A percentile compares a stretch with the other conserved stretches of the same genome.
Conservation (phyloP, 2,329 filamentous ascomycete genomes). For the Clarireedia homoeocarpa region DNA sequence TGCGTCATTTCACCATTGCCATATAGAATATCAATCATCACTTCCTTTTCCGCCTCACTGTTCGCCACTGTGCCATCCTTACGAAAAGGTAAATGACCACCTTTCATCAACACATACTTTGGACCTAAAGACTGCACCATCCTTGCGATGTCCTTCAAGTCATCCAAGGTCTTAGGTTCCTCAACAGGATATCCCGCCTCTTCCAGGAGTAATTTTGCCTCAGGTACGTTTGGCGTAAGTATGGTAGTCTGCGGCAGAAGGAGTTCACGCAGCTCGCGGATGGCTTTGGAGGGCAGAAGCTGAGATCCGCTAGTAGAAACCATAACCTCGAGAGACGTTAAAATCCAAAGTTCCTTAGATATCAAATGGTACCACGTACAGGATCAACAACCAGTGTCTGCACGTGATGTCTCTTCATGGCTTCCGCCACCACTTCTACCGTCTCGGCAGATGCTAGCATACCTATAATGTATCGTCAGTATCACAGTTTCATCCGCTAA, state of each 20-base stretch:
- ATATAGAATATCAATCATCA: constrained; percentile 72
- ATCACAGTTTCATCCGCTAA: neutral
- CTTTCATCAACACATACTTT: constrained; percentile 78
- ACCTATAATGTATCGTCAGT: constrained; percentile 40
- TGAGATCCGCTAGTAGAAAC: constrained; percentile 72
- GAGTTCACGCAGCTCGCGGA: constrained; percentile 48
- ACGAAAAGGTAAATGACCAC: constrained; percentile 77
- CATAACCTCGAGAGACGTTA: constrained; percentile 62
- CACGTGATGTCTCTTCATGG: constrained; percentile 50
- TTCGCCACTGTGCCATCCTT: constrained; percentile 52
- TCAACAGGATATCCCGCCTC: constrained; percentile 35
- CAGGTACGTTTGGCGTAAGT: constrained; percentile 71
- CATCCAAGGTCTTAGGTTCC: constrained; percentile 50
- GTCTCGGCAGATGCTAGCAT: constrained; percentile 74
- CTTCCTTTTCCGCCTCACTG: constrained; percentile 48
- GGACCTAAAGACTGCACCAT: constrained; percentile 62
- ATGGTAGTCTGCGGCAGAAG: constrained; percentile 61
- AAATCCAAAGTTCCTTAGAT: neutral
- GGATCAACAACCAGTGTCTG: constrained; percentile 64
- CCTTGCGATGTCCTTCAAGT: constrained; percentile 61
- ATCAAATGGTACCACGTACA: constrained; percentile 37
- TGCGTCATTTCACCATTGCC: constrained; percentile 50
- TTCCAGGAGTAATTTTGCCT: constrained; percentile 58
- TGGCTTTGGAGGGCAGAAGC: constrained; percentile 58
- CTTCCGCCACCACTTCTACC: constrained; percentile 59